Evolutionary conservation across 2,329 filamentous ascomycete species (phyloP), one percentile per base, ranked within the genome.

Genomic region (Clarireedia homoeocarpa): DNA sequence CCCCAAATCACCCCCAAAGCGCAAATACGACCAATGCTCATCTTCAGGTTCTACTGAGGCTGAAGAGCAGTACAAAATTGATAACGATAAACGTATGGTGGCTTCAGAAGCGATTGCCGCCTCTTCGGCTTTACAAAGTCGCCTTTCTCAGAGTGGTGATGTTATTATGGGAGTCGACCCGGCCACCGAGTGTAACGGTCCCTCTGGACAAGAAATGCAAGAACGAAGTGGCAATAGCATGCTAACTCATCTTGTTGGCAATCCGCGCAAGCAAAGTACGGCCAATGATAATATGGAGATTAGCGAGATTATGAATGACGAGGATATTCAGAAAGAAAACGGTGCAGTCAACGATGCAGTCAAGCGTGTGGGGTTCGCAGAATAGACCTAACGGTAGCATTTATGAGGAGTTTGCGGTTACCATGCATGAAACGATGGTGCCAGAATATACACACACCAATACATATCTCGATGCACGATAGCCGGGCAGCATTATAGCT

Each of bases 251-350:
- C 40, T 55, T 24, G 39, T 57, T 23, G 39, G 48, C 26, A 46
- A 55, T 26, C 39, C 23, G 56, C 38, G 56, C 6, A 39, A 48
- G 45, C 50, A 56, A 27, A 61, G 59, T n/a, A 57, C 64, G 42
- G 65, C 65, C 44, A 61, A 45, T 34, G 67, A 69, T 63, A 66
- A 67, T 59, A 67, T 69, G 65, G 67, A 69, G 60, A 50, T 69
- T n/a, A 64, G 65, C 49, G 57, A 63, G 23, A 56, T 67, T 9
- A 38, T 65, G 24, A 59, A 63, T 36, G 67, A 67, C 59, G 57
- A 60, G 3, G 23, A 60, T 30, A 34, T 59, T 23, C 54, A 48
- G 2, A 61, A 61, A 34, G 63, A 66, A 53, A 66, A 62, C 34
- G 54, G 54, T 36, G 61, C 62, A 23, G 60, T 67, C 5, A 66